These are phyloP conservation scores for Fusarium siculi DNA, from an alignment of 2,329 filamentous ascomycete genomes.

Conservation along the genomic window DNA sequence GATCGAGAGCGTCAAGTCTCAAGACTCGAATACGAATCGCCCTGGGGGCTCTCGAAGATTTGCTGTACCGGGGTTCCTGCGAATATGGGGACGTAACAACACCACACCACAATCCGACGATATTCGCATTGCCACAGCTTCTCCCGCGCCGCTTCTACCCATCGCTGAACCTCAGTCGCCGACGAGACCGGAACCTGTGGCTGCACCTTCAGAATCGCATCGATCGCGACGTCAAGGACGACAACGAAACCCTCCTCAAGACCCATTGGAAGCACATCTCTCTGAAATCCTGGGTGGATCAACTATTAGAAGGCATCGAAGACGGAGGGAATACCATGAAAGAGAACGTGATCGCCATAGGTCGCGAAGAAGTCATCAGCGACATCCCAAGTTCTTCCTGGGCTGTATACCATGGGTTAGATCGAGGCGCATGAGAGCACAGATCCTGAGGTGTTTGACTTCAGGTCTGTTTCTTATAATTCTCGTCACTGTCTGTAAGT, in stretches of 20 bases:
- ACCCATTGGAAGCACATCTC: constrained; percentile 31
- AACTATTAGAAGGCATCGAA: not conserved
- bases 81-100: constrained; percentile 21
- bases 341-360: constrained; percentile 15
- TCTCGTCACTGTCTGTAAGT: constrained; percentile 74
- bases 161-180: constrained; percentile 7
- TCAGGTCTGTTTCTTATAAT: constrained; percentile 71
- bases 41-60: constrained; percentile 16
- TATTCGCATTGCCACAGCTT: constrained; percentile 23
- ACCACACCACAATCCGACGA: constrained; percentile 5
- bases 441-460: constrained; percentile 70
- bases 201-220: constrained; percentile 16
- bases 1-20: constrained; percentile 60
- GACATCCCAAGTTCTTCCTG: constrained; percentile 57
- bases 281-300: constrained; percentile 27
- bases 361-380: constrained; percentile 24
- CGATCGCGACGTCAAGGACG: constrained; percentile 15
- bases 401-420: constrained; percentile 67
- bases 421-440: constrained; percentile 63
- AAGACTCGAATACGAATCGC: constrained; percentile 53
- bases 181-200: constrained; percentile 24
- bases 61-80: constrained; percentile 22
- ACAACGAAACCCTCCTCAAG: not conserved
- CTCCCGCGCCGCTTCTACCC: constrained; percentile 31
- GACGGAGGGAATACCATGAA: constrained; percentile 9